phyloP scores from a whole-genome alignment of 1,284 basidiomycete species.

The Sporisorium scitamineum region DNA sequence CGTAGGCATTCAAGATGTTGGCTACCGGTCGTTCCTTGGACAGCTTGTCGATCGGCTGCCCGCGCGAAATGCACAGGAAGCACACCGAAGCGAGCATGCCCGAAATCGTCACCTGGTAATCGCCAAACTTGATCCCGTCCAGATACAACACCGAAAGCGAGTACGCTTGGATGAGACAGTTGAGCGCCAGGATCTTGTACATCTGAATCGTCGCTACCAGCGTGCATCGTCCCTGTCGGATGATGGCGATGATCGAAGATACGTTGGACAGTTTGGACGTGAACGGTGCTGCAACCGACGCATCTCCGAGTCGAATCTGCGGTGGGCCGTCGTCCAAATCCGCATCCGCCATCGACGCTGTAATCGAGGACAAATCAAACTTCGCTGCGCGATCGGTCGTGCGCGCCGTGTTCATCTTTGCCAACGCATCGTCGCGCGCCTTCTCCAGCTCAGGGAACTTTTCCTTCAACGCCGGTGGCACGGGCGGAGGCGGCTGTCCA shows the following conservation, averaged over 20 bases:
- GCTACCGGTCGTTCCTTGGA: conserved; percentile 63
- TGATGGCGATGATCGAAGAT: conserved; percentile 58
- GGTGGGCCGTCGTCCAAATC: conserved; percentile 68
- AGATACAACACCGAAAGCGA: conserved; percentile 64
- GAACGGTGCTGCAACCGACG: conserved; percentile 67
- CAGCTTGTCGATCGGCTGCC: conserved; percentile 64
- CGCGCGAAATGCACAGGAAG: conserved; percentile 67
- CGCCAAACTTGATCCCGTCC: conserved; percentile 67
- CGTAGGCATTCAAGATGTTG: conserved; percentile 65
- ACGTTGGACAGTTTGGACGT: conserved; percentile 66
- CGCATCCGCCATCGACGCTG: conserved; percentile 61
- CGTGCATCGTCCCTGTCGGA: conserved; percentile 67
- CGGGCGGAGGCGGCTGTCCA: conserved; percentile 63
- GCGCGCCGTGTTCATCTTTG: conserved; percentile 54
- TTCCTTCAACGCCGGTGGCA: conserved; percentile 60
- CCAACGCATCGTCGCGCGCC: conserved; percentile 63
- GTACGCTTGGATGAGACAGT: conserved; percentile 68
- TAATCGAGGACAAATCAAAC: conserved; percentile 65
- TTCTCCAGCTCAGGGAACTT: conserved; percentile 66
- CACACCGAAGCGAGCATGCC: conserved; percentile 64
- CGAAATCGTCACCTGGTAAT: conserved; percentile 67
- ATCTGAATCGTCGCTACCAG: conserved; percentile 68
- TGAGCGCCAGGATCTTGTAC: conserved; percentile 69
- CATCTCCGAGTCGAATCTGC: conserved; percentile 68
- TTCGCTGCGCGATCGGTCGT: conserved; percentile 58